Evolutionary conservation across 331 rosid genomes (phyloP).

Genomic region (Saraca asoca): DNA sequence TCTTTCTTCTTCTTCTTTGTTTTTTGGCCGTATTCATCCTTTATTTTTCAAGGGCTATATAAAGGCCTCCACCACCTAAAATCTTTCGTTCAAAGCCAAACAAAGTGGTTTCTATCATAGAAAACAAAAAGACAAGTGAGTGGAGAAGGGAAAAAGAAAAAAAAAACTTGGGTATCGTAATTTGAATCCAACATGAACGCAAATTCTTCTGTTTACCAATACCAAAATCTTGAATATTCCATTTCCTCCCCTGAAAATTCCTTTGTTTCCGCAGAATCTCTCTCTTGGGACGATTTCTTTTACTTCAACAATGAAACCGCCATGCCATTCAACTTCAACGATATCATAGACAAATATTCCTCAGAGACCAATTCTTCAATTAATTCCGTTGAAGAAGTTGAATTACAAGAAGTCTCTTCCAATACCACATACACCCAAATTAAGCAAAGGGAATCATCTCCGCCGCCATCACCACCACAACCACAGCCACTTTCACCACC

Average conservation of each 20-base stretch:
- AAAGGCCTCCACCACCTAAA: too few relatives aligned
- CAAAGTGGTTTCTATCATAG: too few relatives aligned
- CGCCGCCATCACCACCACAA: not conserved
- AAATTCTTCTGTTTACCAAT: conserved; percentile 40
- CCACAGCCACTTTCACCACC: not conserved
- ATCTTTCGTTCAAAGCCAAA: too few relatives aligned
- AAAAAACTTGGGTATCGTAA: too few relatives aligned
- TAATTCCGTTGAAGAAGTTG: conserved; percentile 20
- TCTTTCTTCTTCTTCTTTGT: conserved; percentile 7
- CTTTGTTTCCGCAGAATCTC: conserved; percentile 21
- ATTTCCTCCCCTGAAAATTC: conserved; percentile 28
- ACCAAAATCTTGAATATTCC: conserved; percentile 25
- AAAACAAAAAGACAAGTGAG: not conserved
- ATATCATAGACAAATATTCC: conserved; percentile 22
- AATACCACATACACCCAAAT: not conserved
- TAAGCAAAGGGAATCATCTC: not conserved
- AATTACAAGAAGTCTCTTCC: conserved; percentile 68
- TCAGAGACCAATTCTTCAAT: conserved; percentile 30
- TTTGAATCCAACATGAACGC: conserved; percentile 33
- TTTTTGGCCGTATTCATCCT: not conserved
- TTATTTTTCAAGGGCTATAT: conserved; percentile 10
- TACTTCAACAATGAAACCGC: conserved; percentile 26
- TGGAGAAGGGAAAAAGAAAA: too few relatives aligned
- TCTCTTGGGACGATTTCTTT: conserved; percentile 34
- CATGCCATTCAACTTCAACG: conserved; percentile 30